These are phyloP conservation scores for Clathrus columnatus DNA, from an alignment of 768 basidiomycete species.

Conservation along the genomic window DNA sequence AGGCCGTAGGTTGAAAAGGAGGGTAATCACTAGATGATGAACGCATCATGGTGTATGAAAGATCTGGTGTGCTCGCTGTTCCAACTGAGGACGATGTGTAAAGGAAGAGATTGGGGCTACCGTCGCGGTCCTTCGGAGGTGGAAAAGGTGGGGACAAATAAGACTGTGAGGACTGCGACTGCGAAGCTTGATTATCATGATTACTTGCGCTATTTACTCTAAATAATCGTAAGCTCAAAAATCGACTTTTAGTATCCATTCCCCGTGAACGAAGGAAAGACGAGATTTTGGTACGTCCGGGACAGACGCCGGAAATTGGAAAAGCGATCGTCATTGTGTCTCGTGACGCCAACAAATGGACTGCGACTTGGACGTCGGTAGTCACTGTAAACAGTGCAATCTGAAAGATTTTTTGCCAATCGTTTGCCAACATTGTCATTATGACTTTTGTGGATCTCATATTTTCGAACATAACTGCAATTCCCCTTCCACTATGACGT, in stretches of 20 bases:
- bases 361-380: background rate
- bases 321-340: too few relatives aligned
- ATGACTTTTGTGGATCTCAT: background rate
- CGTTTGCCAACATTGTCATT: background rate
- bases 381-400: background rate
- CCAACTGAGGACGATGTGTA: background rate
- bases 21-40: constrained; percentile 22
- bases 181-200: background rate
- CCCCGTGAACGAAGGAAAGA: background rate
- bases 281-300: background rate
- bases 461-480: background rate
- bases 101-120: background rate
- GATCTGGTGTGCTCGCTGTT: constrained; percentile 8
- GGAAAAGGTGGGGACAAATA: background rate
- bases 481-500: background rate
- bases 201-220: background rate
- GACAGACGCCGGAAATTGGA: background rate
- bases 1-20: background rate
- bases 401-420: background rate
- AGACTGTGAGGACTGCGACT: background rate
- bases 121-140: background rate
- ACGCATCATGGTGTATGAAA: constrained; percentile 18
- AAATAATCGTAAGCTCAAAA: background rate
- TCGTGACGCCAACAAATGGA: background rate
- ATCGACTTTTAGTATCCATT: background rate